Percentiles rank a stretch among this genome's conserved stretches.
phyloP scores from a whole-genome alignment of 2,329 filamentous ascomycete genomes.

The Cercospora citrullina region DNA sequence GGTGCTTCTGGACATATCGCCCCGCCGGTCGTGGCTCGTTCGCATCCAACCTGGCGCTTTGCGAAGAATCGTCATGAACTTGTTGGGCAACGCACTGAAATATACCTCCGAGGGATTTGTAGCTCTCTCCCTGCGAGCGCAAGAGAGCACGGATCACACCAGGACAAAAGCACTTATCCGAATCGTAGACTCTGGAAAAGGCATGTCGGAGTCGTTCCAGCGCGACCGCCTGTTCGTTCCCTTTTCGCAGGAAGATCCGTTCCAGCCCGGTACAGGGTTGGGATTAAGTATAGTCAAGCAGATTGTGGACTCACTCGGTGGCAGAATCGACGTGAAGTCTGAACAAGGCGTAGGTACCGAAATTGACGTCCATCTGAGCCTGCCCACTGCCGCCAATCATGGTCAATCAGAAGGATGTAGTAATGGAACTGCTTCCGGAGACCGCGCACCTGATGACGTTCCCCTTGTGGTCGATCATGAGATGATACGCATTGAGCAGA shows the following conservation, averaged over 20 bases:
- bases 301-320: constrained; percentile 61
- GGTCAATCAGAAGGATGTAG: neutral
- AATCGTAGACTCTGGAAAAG: constrained; percentile 38
- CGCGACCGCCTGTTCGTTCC: constrained; percentile 37
- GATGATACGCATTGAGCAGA: constrained; percentile 17
- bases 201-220: constrained; percentile 38
- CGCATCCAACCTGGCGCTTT: constrained; percentile 49
- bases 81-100: constrained; percentile 53
- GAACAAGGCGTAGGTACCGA: constrained; percentile 41
- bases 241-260: constrained; percentile 39
- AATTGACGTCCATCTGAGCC: constrained; percentile 26
- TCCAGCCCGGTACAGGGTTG: constrained; percentile 39
- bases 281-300: constrained; percentile 42
- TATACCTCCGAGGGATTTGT: constrained; percentile 49
- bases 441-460: neutral
- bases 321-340: constrained; percentile 58
- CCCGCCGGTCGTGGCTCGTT: constrained; percentile 46
- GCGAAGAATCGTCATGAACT: constrained; percentile 49
- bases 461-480: constrained; percentile 17
- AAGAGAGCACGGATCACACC: constrained; percentile 25
- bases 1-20: constrained; percentile 48
- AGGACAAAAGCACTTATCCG: constrained; percentile 27
- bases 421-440: neutral
- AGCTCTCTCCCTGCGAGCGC: constrained; percentile 38
- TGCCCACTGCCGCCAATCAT: constrained; percentile 18